Conservation (phyloP, 257 asterid species). For the Apocynum venetum region DNA sequence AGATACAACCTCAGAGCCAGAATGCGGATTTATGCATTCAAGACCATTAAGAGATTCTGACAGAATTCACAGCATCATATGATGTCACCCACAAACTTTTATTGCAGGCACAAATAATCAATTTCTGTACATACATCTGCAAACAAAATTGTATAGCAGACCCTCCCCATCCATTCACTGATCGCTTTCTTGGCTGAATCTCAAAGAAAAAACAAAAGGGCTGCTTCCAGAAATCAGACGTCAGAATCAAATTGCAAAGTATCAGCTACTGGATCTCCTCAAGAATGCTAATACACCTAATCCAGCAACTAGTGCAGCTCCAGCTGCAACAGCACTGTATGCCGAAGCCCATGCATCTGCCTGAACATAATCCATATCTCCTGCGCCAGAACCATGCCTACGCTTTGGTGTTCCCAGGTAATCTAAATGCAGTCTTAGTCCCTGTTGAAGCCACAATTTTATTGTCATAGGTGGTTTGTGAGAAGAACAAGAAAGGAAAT, state of each 20-base stretch:
- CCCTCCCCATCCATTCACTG: not conserved
- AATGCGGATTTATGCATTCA: not conserved
- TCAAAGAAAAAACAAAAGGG: not conserved
- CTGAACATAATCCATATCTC: conserved; percentile 43
- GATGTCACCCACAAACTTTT: conserved; percentile 10
- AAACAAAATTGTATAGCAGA: not conserved
- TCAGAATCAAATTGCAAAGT: not conserved
- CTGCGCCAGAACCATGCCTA: conserved; percentile 37
- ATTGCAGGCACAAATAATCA: conserved; percentile 2
- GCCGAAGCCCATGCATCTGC: conserved; percentile 70
- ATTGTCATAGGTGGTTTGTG: not conserved
- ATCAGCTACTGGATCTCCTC: conserved; percentile 48
- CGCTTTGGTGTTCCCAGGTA: conserved; percentile 43
- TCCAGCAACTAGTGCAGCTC: conserved; percentile 80
- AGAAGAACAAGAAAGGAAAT: not conserved
- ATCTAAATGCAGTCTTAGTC: conserved; percentile 75
- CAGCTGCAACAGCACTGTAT: conserved; percentile 79
- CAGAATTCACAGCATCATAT: not conserved
- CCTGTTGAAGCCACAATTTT: conserved; percentile 41
- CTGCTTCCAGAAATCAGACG: not conserved
- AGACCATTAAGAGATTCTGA: not conserved
- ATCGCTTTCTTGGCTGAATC: conserved; percentile 1
- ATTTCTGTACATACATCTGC: not conserved
- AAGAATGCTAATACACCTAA: conserved; percentile 68
- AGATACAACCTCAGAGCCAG: not conserved